A percentile compares a stretch with the other conserved stretches of the same genome.
These are phyloP conservation scores for Candida stauntonica DNA, from an alignment of 805 yeast species.

Conservation along the genomic window DNA sequence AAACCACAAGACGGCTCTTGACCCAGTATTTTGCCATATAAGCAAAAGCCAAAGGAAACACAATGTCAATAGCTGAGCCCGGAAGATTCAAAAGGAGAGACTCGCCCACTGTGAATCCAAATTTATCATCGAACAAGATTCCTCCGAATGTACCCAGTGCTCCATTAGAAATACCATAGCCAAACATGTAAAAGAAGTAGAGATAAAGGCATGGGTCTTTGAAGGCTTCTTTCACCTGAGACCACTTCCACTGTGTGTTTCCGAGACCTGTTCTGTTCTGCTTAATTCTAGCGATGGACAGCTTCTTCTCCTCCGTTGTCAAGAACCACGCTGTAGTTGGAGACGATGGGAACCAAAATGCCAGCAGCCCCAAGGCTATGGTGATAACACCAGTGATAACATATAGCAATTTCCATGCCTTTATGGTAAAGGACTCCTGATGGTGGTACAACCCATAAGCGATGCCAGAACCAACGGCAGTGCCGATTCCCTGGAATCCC, in stretches of 20 bases:
- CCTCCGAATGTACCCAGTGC: slow-evolving; percentile 30
- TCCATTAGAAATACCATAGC: slow-evolving; percentile 47
- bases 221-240: slow-evolving; percentile 49
- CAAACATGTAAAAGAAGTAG: slow-evolving; percentile 36
- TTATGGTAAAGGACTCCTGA: slow-evolving; percentile 34
- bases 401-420: slow-evolving; percentile 57
- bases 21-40: slow-evolving; percentile 20
- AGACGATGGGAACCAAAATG: slow-evolving; percentile 49
- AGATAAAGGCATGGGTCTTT: slow-evolving; percentile 48
- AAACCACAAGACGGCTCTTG: slow-evolving; percentile 21
- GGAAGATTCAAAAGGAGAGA: slow-evolving; percentile 29
- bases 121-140: slow-evolving; percentile 11
- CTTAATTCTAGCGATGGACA: slow-evolving; percentile 48
- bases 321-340: slow-evolving; percentile 48
- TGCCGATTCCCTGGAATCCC: slow-evolving; percentile 42
- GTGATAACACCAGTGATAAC: slow-evolving; percentile 59
- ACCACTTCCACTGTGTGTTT: slow-evolving; percentile 45
- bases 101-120: slow-evolving; percentile 9
- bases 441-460: slow-evolving; percentile 47
- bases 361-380: slow-evolving; percentile 43
- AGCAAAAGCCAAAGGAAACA: slow-evolving; percentile 13
- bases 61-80: slow-evolving; percentile 27
- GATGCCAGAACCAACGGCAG: slow-evolving; percentile 44
- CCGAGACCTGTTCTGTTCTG: slow-evolving; percentile 55
- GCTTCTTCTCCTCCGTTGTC: slow-evolving; percentile 39